Evolutionary conservation across 2,329 filamentous ascomycete species (phyloP), one percentile per base, ranked within the genome.

Genomic region (Clonostachys solani): DNA sequence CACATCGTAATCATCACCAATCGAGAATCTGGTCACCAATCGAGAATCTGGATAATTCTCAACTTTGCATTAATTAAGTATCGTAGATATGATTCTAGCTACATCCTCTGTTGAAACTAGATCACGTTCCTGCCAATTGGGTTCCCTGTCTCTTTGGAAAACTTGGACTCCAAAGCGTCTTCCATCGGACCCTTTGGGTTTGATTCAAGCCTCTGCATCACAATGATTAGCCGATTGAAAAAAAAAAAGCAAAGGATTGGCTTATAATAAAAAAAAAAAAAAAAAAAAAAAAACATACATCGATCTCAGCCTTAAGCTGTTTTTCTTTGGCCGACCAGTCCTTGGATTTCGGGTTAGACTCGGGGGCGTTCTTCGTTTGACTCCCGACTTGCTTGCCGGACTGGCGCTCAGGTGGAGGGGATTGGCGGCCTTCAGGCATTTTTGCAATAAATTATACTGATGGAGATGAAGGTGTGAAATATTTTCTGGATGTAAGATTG

Each of bases 351-450:
- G 81, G 71, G 53, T 83, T 71, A 56, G 78, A 72, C 43, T 79
- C 78, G 56, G 83, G 75, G 48, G 82, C 80, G 1, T 73, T 69
- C n/a, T 66, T 79, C 3, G 82, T 74, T 12, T 77, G 61, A 8
- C 79, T 80, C 53, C 80, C 70, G 49, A 81, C 67, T 71, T 94
- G 89, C 47, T 73, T 67, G 50, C 80, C 84, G 36, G 75, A 71
- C 68, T 89, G 87, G 55, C 65, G 62, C 71, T 88, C 83, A 29
- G 88, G 87, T 45, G 83, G 72, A 52, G 90, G 91, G 33, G 90
- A 95, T 69, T 95, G 80, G 61, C 84, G 84, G 64, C 88, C 87
- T 67, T 79, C 68, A 60, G 87, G 84, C 86, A 90, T 89, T 4
- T 29, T 29, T 29, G 23, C 23, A 4, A 10, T 29, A 29, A 4